Percentiles rank a stretch among this genome's conserved stretches.
Conservation (phyloP, 1,139 yeast genomes). For the Magnusiomyces starmeri region DNA sequence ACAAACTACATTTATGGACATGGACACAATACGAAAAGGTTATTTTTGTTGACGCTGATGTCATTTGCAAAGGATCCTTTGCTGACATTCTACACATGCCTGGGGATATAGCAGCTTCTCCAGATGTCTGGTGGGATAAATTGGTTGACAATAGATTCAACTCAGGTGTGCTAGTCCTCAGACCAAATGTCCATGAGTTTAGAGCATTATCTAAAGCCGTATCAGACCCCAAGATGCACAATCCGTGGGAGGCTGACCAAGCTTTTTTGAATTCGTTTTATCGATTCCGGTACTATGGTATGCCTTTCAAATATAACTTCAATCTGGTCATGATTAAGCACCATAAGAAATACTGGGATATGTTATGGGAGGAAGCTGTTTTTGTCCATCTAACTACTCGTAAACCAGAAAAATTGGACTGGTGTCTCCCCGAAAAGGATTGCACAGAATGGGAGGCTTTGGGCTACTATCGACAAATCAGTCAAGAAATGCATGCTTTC, state of each 20-base stretch:
- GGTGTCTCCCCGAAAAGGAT: slow-evolving; percentile 9
- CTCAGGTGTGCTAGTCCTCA: slow-evolving; percentile 23
- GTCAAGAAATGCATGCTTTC: slow-evolving; percentile 22
- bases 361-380: slow-evolving; percentile 25
- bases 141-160: slow-evolving; percentile 22
- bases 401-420: slow-evolving; percentile 10
- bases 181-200: slow-evolving; percentile 24
- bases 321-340: slow-evolving; percentile 22
- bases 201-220: slow-evolving; percentile 20
- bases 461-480: slow-evolving; percentile 21
- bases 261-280: slow-evolving; percentile 23
- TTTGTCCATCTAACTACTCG: slow-evolving; percentile 21
- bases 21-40: slow-evolving; percentile 25
- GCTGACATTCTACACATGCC: slow-evolving; percentile 22
- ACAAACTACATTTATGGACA: slow-evolving; percentile 25
- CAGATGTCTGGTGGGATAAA: slow-evolving; percentile 25
- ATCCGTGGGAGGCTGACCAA: slow-evolving; percentile 26
- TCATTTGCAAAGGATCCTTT: slow-evolving; percentile 23
- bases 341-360: slow-evolving; percentile 20
- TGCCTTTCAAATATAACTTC: slow-evolving; percentile 24
- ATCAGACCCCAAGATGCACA: slow-evolving; percentile 24
- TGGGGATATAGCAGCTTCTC: slow-evolving; percentile 24
- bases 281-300: slow-evolving; percentile 19
- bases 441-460: slow-evolving; percentile 21
- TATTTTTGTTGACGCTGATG: slow-evolving; percentile 26